Percentiles rank a stretch among this genome's conserved stretches.
Conservation (phyloP, 2,329 filamentous ascomycete species). For the Neopestalotiopsis rosae region DNA sequence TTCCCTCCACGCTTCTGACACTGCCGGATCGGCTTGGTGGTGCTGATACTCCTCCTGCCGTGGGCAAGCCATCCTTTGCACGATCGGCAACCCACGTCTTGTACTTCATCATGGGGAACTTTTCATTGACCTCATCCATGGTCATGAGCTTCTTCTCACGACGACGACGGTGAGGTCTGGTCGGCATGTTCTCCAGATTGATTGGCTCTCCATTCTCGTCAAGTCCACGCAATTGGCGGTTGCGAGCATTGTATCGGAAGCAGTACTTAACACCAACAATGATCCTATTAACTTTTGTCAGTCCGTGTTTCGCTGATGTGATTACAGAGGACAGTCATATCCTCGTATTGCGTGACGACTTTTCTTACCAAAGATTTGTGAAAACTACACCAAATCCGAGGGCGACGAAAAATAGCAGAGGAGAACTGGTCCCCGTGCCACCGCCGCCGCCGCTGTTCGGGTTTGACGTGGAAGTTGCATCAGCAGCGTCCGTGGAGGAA, state of each 20-base stretch:
- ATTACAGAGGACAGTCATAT: constrained; percentile 13
- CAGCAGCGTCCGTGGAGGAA: constrained; percentile 19
- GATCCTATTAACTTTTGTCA: constrained; percentile 69
- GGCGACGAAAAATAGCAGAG: constrained; percentile 90
- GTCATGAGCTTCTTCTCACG: constrained; percentile 99
- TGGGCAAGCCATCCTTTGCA: constrained; percentile 82
- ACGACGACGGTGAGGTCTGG: constrained; percentile 78
- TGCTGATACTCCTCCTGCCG: constrained; percentile 81
- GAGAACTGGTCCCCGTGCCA: constrained; percentile 67
- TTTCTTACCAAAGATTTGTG: constrained; percentile 90
- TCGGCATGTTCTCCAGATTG: constrained; percentile 82
- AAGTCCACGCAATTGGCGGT: constrained; percentile 73
- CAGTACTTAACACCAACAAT: constrained; percentile 99
- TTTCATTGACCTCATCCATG: constrained; percentile 98
- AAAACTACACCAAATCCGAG: constrained; percentile 98
- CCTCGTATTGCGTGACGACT: not conserved
- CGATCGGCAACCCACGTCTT: constrained; percentile 90
- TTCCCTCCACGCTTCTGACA: constrained; percentile 69
- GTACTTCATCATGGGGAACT: constrained; percentile 95
- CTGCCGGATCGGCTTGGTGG: constrained; percentile 76
- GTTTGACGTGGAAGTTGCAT: constrained; percentile 26
- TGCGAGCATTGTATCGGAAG: constrained; percentile 96
- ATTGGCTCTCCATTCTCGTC: constrained; percentile 88
- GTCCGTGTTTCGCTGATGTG: constrained; percentile 18
- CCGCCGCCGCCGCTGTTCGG: constrained; percentile 34